These are phyloP conservation scores for Lactifluus hygrophoroides DNA, from an alignment of 768 basidiomycete species.

Conservation along the genomic window DNA sequence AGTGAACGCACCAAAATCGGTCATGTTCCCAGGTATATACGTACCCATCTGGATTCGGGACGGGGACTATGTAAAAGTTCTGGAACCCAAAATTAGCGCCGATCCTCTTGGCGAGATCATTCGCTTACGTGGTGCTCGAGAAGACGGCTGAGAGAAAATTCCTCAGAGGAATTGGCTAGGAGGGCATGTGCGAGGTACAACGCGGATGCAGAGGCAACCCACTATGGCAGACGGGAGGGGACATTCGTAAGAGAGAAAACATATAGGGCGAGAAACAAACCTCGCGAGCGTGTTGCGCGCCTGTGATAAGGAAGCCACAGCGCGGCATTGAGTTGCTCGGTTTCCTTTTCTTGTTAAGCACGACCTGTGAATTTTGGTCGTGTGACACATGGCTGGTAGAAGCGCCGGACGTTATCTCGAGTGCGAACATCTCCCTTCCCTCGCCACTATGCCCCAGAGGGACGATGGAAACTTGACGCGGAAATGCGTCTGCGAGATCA, in stretches of 20 bases:
- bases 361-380: conserved; percentile 9
- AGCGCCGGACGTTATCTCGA: conserved; percentile 37
- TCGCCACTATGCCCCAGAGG: conserved; percentile 49
- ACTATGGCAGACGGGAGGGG: conserved; percentile 33
- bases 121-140: conserved; percentile 41
- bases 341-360: conserved; percentile 12
- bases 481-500: conserved; percentile 38
- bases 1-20: conserved; percentile 45
- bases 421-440: conserved; percentile 48
- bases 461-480: conserved; percentile 38
- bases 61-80: conserved; percentile 62
- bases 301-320: conserved; percentile 54
- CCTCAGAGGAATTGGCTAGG: conserved; percentile 40
- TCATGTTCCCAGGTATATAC: conserved; percentile 64
- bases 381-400: conserved; percentile 1
- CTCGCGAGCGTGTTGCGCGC: conserved; percentile 72
- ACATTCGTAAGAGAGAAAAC: neutral
- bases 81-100: conserved; percentile 19
- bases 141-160: conserved; percentile 39
- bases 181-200: conserved; percentile 69
- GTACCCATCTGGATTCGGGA: conserved; percentile 68
- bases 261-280: conserved; percentile 31
- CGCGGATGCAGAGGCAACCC: conserved; percentile 70
- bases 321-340: conserved; percentile 29
- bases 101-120: neutral